Conservation (phyloP, 768 basidiomycete species). For the Pleurotus cornucopiae region DNA sequence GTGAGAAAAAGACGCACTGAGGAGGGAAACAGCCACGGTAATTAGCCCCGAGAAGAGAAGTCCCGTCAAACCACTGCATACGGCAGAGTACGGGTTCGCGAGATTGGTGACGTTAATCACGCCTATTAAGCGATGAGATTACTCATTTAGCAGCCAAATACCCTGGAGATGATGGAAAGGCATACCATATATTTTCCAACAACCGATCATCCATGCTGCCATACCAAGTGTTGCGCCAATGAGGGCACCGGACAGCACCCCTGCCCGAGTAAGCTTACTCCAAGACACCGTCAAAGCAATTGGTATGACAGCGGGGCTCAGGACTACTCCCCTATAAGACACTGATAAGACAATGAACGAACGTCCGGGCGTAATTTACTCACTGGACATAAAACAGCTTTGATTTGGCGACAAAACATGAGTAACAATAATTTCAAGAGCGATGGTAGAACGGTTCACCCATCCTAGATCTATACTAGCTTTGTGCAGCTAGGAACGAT, state of each 20-base stretch:
- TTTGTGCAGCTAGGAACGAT: slow-evolving; percentile 31
- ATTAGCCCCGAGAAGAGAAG: slow-evolving; percentile 33
- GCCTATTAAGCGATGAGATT: slow-evolving; percentile 16
- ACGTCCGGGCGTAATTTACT: slow-evolving; percentile 9
- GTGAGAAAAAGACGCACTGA: slow-evolving; percentile 19
- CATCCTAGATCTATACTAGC: slow-evolving; percentile 43
- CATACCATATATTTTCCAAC: slow-evolving; percentile 44
- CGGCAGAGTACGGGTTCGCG: slow-evolving; percentile 34
- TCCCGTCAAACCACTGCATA: slow-evolving; percentile 33
- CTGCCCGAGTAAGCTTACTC: slow-evolving; percentile 37
- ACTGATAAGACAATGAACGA: background rate
- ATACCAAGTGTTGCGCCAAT: slow-evolving; percentile 38
- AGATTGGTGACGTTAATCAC: slow-evolving; percentile 30
- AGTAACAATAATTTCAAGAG: background rate
- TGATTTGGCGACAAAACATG: background rate
- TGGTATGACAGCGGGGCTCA: slow-evolving; percentile 47
- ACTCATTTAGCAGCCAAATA: background rate
- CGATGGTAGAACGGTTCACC: slow-evolving; percentile 22
- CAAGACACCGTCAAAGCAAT: slow-evolving; percentile 43
- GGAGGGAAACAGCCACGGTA: slow-evolving; percentile 28
- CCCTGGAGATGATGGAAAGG: background rate
- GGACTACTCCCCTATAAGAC: slow-evolving; percentile 36
- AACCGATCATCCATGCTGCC: slow-evolving; percentile 48
- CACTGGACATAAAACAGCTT: slow-evolving; percentile 44
- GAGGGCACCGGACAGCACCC: slow-evolving; percentile 35